Evolutionary conservation across 2,329 filamentous ascomycete species (phyloP), one percentile per base, ranked within the genome.

Genomic region (Aureobasidium sp.): DNA sequence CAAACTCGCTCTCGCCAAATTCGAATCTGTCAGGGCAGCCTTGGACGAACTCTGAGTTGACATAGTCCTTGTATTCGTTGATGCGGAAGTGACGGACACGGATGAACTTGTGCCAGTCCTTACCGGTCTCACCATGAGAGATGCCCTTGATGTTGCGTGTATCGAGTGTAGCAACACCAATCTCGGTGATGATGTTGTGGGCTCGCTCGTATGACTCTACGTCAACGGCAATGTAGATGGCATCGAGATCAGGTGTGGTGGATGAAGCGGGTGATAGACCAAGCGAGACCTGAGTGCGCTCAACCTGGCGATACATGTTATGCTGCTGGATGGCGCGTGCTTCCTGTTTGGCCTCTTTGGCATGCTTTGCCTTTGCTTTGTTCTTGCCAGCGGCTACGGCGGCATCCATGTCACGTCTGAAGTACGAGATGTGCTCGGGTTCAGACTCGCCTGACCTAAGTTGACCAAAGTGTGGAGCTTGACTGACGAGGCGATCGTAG

Each of bases 91-190:
- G 93, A 22, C 85, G 79, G 11, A 79, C 80, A 25, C 79, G 73
- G 58, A 96, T 85, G 47, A 76, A 68, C 0, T 71, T 61, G 58
- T 80, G 79, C 90, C 90, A 96, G 32, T 81, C 75, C 35, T 71
- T 61, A 3, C 83, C 88, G 22, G 73, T 68, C 2, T 71, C 61
- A 0, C 87, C 87, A 2, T 87, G 86, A 0, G 79, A 62, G 0
- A 82, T 57, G 6, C 67, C 70, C 1, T 69, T 61, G 19, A 89
- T 67, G 47, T 80, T 75, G 17, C 71, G 66, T 1, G 86, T 90
- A 65, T 97, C 90, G 0, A 97, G 74, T 2, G 84, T 83, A 1
- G 88, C 84, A 35, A 98, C 74, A 1, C 93, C 93, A 34, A 98
- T 76, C 67, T 98, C 93, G 0, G 90, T 95, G 55, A 97, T 78